phyloP scores from a whole-genome alignment of 805 yeast genomes.

The Schwanniomyces polymorphus region DNA sequence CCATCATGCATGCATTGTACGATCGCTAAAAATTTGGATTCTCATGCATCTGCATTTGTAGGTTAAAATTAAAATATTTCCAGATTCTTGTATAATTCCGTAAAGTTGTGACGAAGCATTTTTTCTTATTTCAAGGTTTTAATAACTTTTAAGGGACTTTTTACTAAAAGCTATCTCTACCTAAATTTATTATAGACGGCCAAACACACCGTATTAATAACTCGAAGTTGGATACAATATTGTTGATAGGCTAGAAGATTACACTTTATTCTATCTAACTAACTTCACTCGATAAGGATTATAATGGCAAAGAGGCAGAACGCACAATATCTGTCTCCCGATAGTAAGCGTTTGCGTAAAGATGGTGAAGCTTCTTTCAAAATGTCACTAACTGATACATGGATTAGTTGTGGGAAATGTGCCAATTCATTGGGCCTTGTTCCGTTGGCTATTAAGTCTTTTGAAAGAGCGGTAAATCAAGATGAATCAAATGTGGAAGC shows the following conservation, averaged over 20 bases:
- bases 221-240: background rate
- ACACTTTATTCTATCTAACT: too few species aligned
- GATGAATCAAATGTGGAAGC: conserved; percentile 42
- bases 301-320: conserved; percentile 8
- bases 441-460: conserved; percentile 42
- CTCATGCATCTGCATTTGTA: background rate
- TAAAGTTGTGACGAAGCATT: background rate
- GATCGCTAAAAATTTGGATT: background rate
- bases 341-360: conserved; percentile 5
- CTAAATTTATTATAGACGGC: background rate
- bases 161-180: background rate
- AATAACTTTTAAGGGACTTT: background rate
- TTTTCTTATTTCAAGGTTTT: background rate
- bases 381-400: conserved; percentile 36
- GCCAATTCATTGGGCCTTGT: conserved; percentile 42
- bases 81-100: background rate
- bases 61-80: background rate
- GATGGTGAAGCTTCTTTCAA: conserved; percentile 11
- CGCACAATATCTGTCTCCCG: conserved; percentile 2
- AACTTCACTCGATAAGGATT: too few species aligned
- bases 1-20: background rate
- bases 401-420: conserved; percentile 49
- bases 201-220: background rate
- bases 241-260: background rate
- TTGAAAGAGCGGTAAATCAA: conserved; percentile 42